Conservation (phyloP, 2,329 filamentous ascomycete genomes). For the Chaetothyriales sp. region DNA sequence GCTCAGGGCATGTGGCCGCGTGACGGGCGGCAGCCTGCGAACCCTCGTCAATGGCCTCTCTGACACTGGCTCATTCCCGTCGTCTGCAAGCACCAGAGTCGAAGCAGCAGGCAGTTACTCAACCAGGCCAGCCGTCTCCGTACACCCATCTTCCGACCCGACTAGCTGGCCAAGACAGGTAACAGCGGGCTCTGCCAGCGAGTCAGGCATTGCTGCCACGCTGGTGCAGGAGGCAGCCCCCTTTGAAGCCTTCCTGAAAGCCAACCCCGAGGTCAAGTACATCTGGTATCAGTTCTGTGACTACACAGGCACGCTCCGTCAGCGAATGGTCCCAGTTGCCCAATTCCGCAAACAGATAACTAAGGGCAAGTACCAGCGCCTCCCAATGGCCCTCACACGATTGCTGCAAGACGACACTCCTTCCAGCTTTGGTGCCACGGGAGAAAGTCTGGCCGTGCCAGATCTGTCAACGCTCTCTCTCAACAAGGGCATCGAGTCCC, state of each 20-base stretch:
- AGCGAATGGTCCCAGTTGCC: constrained; percentile 51
- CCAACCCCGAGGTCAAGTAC: constrained; percentile 43
- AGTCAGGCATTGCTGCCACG: constrained; percentile 3
- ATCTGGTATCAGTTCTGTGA: constrained; percentile 65
- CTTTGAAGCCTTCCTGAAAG: constrained; percentile 34
- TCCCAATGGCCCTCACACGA: constrained; percentile 50
- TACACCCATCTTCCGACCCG: constrained; percentile 1
- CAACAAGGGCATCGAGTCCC: constrained; percentile 40
- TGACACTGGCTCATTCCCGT: constrained; percentile 9
- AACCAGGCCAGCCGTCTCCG: constrained; percentile 4
- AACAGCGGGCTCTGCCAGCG: constrained; percentile 3
- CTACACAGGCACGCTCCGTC: constrained; percentile 53
- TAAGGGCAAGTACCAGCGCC: constrained; percentile 38
- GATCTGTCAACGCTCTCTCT: constrained; percentile 47
- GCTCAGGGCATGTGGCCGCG: constrained; percentile 13
- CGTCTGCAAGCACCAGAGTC: constrained; percentile 11
- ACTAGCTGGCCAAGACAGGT: constrained; percentile 2
- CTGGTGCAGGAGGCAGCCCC: constrained; percentile 4
- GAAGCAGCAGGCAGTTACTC: constrained; percentile 3
- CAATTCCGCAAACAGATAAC: constrained; percentile 37
- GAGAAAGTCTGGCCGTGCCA: constrained; percentile 51
- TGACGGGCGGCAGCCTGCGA: constrained; percentile 11
- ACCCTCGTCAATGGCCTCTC: constrained; percentile 15
- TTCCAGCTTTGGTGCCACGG: constrained; percentile 40
- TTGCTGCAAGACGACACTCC: constrained; percentile 53